Base-by-base conservation (phyloP, 192 early-diverging fungal genomes). In the Coemansia sp. region DNA sequence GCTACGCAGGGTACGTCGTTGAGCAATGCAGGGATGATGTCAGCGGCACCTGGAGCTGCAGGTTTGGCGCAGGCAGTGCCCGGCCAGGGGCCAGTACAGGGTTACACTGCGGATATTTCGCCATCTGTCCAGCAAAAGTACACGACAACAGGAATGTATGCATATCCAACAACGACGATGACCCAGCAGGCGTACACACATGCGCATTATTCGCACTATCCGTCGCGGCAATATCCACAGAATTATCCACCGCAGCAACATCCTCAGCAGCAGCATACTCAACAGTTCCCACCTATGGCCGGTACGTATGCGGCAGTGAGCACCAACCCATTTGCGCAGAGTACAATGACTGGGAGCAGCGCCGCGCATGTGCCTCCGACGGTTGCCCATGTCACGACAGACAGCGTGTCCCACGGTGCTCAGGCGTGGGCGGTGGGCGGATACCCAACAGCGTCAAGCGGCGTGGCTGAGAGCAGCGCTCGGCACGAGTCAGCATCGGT, bases 401-500 rank as follows among this genome's bases (percentile, higher is more conserved):
- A 64, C 24, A 26, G 49, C 9, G 20, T 32, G 19, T 49, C 32
- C 35, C 53, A 64, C 14, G 19, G 32, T 32, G 24, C 53, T 35
- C 57, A 64, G 58, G 61, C 39, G 37, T 64, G 61, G 68, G 29
- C 37, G 32, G 6, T 62, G 12, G 27, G 64, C 13, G 59, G 54
- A 32, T 73, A 73, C 48, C 64, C 59, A n/a, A 18, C 57, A 59
- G 66, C 63, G 11, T 27, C 59, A 13, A 18, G 48, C 37, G 59
- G 38, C 13, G 37, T 39, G 19, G 62, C 62, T 23, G 65, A 64
- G 7, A 45, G 57, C 55, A 55, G 50, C 43, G 49, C 23, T 18
- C 58, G 75, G n/a, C 54, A 62, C 26, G 75, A 78, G 59, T 67
- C 64, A 7, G 59, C 63, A 3, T 73, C 71, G 38, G 71, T 60